A percentile compares a stretch with the other conserved stretches of the same genome.
Conservation (phyloP, 2,329 filamentous ascomycete species). For the Clarireedia monteithiana region DNA sequence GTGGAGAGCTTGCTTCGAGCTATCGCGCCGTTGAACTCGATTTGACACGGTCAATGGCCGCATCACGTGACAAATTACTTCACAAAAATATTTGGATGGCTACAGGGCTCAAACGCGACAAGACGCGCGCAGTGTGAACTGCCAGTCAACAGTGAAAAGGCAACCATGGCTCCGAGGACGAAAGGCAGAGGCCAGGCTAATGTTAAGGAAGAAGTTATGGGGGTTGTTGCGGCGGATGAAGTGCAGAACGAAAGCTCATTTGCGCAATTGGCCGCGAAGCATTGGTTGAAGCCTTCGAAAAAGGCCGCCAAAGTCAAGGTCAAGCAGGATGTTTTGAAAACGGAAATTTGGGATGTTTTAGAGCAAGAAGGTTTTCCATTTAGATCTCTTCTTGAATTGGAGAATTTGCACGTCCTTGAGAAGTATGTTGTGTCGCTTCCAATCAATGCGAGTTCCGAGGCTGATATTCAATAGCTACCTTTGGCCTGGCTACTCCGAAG, state of each 20-base stretch:
- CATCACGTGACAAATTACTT: background rate
- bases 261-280: conserved; percentile 69
- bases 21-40: background rate
- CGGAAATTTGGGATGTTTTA: conserved; percentile 80
- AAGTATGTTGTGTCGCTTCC: conserved; percentile 40
- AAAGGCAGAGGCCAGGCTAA: conserved; percentile 29
- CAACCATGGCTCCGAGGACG: conserved; percentile 26
- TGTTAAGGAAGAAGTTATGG: conserved; percentile 26
- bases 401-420: conserved; percentile 86
- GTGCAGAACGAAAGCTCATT: conserved; percentile 65
- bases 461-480: conserved; percentile 57
- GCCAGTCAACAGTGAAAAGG: conserved; percentile 4
- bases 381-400: conserved; percentile 71
- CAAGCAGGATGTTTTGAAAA: conserved; percentile 74
- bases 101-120: conserved; percentile 2
- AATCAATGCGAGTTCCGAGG: no score
- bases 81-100: conserved; percentile 5
- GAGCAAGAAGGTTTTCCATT: conserved; percentile 74
- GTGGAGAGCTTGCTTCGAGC: background rate
- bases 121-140: conserved; percentile 11
- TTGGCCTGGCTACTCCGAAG: conserved; percentile 87
- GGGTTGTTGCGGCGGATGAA: conserved; percentile 49
- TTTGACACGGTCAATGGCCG: background rate
- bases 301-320: conserved; percentile 60
- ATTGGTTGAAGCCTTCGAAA: conserved; percentile 68